These are phyloP conservation scores for Pichia cabralensis DNA, from an alignment of 805 yeast species.

Conservation along the genomic window DNA sequence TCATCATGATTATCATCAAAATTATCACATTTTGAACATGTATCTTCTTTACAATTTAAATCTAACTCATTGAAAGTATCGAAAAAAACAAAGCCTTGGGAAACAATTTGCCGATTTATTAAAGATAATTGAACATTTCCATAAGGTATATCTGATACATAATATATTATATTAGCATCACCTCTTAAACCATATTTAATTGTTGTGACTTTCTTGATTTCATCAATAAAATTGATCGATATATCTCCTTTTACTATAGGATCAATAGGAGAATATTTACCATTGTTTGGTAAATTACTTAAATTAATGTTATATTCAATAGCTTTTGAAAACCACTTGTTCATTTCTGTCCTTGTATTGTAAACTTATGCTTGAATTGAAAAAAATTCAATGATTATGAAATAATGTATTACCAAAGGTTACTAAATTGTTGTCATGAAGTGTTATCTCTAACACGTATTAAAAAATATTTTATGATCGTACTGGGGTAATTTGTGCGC, in stretches of 20 bases:
- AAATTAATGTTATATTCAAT: background rate
- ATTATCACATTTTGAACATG: background rate
- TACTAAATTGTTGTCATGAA: too few species aligned
- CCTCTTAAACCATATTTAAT: conserved; percentile 6
- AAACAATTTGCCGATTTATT: background rate
- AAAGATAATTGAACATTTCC: background rate
- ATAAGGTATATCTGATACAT: background rate
- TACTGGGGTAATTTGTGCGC: too few species aligned
- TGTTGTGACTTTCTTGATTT: background rate
- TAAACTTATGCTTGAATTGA: too few species aligned
- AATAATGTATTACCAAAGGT: too few species aligned
- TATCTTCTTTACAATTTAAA: background rate
- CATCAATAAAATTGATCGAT: conserved; percentile 1
- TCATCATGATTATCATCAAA: background rate
- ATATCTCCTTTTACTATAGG: conserved; percentile 1
- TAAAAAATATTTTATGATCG: too few species aligned
- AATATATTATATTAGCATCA: background rate
- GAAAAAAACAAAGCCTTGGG: conserved; percentile 1
- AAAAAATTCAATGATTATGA: too few species aligned
- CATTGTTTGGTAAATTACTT: background rate
- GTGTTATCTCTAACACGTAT: background rate
- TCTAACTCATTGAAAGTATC: conserved; percentile 1
- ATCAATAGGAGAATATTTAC: conserved; percentile 5
- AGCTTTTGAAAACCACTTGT: conserved; percentile 3
- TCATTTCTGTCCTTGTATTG: too few species aligned